A percentile compares a stretch with the other conserved stretches of the same genome.
phyloP scores from a whole-genome alignment of 1,284 basidiomycete genomes.

The Puccinia novopanici region DNA sequence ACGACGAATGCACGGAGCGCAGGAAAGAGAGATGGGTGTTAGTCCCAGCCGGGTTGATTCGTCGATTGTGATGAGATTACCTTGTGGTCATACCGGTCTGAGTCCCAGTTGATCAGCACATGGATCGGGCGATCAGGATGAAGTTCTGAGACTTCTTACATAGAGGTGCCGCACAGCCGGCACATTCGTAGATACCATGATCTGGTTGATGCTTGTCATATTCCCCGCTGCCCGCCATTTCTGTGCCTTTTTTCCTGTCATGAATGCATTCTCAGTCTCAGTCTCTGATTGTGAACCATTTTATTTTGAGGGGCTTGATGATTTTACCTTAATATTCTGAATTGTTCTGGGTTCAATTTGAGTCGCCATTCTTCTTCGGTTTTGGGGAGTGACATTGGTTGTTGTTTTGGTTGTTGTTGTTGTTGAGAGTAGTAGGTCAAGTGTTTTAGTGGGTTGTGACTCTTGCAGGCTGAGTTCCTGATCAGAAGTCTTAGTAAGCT shows the following conservation, averaged over 20 bases:
- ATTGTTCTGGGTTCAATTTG: slow-evolving; percentile 40
- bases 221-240: slow-evolving; percentile 33
- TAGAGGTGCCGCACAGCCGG: slow-evolving; percentile 59
- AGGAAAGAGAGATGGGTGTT: neutral
- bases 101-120: neutral
- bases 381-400: neutral
- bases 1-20: neutral
- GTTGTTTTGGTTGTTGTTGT: neutral
- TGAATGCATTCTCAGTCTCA: neutral
- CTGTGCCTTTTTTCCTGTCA: slow-evolving; percentile 33
- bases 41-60: neutral
- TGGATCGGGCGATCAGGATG: slow-evolving; percentile 30
- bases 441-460: neutral
- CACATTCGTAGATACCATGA: slow-evolving; percentile 58
- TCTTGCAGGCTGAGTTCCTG: too few relatives aligned
- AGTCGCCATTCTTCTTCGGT: slow-evolving; percentile 46
- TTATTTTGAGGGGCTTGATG: neutral
- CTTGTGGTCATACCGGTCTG: slow-evolving; percentile 49
- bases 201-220: slow-evolving; percentile 33
- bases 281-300: neutral
- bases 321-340: slow-evolving; percentile 35
- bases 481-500: neutral
- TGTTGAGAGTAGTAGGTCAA: neutral
- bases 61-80: neutral
- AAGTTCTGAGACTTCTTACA: slow-evolving; percentile 54